Evolutionary conservation across 2,329 filamentous ascomycete species (phyloP).

Genomic region (Alternaria burnsii): DNA sequence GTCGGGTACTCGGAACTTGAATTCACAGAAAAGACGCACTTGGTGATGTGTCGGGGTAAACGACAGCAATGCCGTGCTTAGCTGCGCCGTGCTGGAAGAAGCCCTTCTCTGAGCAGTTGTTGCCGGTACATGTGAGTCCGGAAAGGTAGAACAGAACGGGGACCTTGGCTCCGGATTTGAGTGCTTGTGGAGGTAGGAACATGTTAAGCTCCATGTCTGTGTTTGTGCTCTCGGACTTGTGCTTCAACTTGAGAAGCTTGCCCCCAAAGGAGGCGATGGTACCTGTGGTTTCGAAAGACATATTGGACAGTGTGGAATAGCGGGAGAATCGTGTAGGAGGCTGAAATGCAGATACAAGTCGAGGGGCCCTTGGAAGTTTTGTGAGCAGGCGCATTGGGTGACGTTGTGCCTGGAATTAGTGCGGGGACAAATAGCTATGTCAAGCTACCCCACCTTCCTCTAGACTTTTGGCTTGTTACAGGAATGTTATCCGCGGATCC

Average conservation of each 20-base stretch:
- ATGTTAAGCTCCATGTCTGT: conserved; percentile 94
- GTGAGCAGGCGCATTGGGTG: conserved; percentile 35
- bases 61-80: conserved; percentile 83
- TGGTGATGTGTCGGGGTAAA: conserved; percentile 95
- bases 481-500: conserved; percentile 47
- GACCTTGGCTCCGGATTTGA: conserved; percentile 66
- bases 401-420: conserved; percentile 43
- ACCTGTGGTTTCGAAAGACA: conserved; percentile 86
- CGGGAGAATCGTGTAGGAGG: conserved; percentile 18
- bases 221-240: conserved; percentile 78
- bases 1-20: conserved; percentile 7
- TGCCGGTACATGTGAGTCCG: conserved; percentile 91
- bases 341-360: conserved; percentile 20
- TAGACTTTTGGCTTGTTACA: conserved; percentile 34
- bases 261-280: conserved; percentile 93
- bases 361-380: conserved; percentile 33
- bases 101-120: conserved; percentile 78
- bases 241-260: conserved; percentile 91
- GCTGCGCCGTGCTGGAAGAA: conserved; percentile 90
- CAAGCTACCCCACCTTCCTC: conserved; percentile 43
- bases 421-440: conserved; percentile 41
- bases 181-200: conserved; percentile 81
- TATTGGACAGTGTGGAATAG: conserved; percentile 33
- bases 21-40: conserved; percentile 59
- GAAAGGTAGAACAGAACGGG: conserved; percentile 94